Conservation (phyloP, 192 early-diverging fungal species). For the Rhizophlyctis rosea region DNA sequence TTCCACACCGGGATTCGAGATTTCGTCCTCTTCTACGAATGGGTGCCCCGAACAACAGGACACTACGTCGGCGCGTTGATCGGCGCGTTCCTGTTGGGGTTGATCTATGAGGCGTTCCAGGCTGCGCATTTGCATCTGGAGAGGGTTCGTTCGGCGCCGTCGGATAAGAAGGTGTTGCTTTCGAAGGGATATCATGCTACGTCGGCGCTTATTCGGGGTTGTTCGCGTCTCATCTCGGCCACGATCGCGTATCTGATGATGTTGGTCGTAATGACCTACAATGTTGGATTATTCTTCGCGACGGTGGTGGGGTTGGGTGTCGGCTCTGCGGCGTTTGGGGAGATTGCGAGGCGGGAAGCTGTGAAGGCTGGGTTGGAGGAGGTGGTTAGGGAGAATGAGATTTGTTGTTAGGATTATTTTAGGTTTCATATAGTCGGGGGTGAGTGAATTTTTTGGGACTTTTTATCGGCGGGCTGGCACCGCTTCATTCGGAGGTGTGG, state of each 20-base stretch:
- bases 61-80: slow-evolving; percentile 55
- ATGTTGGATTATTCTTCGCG: slow-evolving; percentile 57
- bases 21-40: slow-evolving; percentile 60
- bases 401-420: slow-evolving; percentile 19
- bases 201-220: slow-evolving; percentile 29
- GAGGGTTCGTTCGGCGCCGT: neutral
- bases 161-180: neutral
- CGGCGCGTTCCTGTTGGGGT: slow-evolving; percentile 48
- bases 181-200: slow-evolving; percentile 2
- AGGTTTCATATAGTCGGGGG: too few species aligned
- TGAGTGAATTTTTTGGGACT: too few species aligned
- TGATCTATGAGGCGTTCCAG: slow-evolving; percentile 47
- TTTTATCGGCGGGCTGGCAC: too few species aligned
- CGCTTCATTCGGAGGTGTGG: too few species aligned
- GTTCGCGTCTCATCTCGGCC: slow-evolving; percentile 41
- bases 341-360: neutral
- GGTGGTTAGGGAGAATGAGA: slow-evolving; percentile 7
- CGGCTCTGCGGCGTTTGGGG: slow-evolving; percentile 46
- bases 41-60: slow-evolving; percentile 49
- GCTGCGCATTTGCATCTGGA: slow-evolving; percentile 16
- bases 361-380: neutral
- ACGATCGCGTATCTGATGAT: slow-evolving; percentile 52
- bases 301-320: slow-evolving; percentile 50
- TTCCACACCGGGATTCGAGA: slow-evolving; percentile 60
- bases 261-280: slow-evolving; percentile 66